phyloP scores from a whole-genome alignment of 2,329 filamentous ascomycete genomes.

The Aureobasidium sp. region DNA sequence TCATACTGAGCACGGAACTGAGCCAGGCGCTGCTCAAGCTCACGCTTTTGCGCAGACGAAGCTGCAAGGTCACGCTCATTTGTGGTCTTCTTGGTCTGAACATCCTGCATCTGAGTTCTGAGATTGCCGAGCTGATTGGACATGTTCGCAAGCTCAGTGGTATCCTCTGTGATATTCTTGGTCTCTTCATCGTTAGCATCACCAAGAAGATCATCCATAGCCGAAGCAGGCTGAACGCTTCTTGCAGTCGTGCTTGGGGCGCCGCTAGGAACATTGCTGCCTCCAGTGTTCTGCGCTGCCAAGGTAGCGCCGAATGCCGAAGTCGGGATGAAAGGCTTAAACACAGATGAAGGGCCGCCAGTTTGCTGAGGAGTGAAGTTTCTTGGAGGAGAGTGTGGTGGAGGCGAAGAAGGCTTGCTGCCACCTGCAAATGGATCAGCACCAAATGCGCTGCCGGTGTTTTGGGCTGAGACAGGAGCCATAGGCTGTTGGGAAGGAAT shows the following conservation, averaged over 20 bases:
- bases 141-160: conserved; percentile 86
- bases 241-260: conserved; percentile 31
- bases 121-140: conserved; percentile 91
- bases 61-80: conserved; percentile 78
- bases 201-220: conserved; percentile 78
- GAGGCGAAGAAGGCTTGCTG: conserved; percentile 41
- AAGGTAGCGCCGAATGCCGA: conserved; percentile 86
- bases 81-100: conserved; percentile 70
- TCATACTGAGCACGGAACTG: conserved; percentile 87
- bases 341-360: conserved; percentile 42
- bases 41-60: conserved; percentile 78
- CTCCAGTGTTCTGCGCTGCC: conserved; percentile 68
- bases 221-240: conserved; percentile 29
- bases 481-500: conserved; percentile 35
- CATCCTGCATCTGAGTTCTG: conserved; percentile 88
- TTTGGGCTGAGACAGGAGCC: conserved; percentile 52
- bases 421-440: conserved; percentile 54
- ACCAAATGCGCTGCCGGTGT: conserved; percentile 59
- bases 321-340: conserved; percentile 87
- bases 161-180: conserved; percentile 81
- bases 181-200: conserved; percentile 83
- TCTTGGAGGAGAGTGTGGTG: conserved; percentile 30
- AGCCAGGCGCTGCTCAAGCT: conserved; percentile 80
- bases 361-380: conserved; percentile 22
- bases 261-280: conserved; percentile 32